Percentiles rank a stretch among this genome's conserved stretches.
Evolutionary conservation across 1,139 yeast genomes (phyloP).

Genomic region (Hemisphaericaspora xylofermentans): DNA sequence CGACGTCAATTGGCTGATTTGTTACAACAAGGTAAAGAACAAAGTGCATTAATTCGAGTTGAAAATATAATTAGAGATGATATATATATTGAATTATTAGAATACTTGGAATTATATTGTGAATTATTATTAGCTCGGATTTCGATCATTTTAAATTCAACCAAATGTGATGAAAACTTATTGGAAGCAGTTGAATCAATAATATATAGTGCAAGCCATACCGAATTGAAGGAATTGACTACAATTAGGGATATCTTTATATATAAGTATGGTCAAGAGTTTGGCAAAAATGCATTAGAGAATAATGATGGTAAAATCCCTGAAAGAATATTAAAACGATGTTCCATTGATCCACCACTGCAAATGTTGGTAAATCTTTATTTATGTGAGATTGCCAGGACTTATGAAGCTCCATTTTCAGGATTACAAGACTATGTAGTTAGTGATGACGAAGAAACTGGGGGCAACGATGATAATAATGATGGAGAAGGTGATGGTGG

Average conservation of each 20-base stretch:
- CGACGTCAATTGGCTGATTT: slow-evolving; percentile 76
- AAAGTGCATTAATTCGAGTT: slow-evolving; percentile 80
- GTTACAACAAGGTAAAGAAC: slow-evolving; percentile 68
- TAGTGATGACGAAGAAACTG: slow-evolving; percentile 20
- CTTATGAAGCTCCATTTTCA: slow-evolving; percentile 75
- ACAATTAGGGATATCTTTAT: slow-evolving; percentile 62
- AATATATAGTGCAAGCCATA: slow-evolving; percentile 66
- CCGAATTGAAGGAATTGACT: slow-evolving; percentile 73
- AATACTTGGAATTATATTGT: slow-evolving; percentile 78
- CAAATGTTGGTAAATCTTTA: slow-evolving; percentile 67
- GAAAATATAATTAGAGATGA: slow-evolving; percentile 87
- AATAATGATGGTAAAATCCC: slow-evolving; percentile 58
- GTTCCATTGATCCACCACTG: slow-evolving; percentile 68
- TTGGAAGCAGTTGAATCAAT: slow-evolving; percentile 75
- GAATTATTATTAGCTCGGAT: slow-evolving; percentile 79
- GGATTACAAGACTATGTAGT: slow-evolving; percentile 43
- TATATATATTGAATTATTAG: slow-evolving; percentile 76
- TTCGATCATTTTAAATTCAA: slow-evolving; percentile 49
- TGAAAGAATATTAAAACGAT: slow-evolving; percentile 59
- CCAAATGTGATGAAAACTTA: slow-evolving; percentile 59
- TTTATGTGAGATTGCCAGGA: slow-evolving; percentile 75
- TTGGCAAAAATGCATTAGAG: slow-evolving; percentile 61
- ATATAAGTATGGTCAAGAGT: slow-evolving; percentile 61
- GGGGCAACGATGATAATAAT: slow-evolving; percentile 15
- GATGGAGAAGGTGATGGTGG: slow-evolving; percentile 27